Evolutionary conservation across 805 yeast species (phyloP), one percentile per base, ranked within the genome.

Genomic region (Candida arabinofermentans): DNA sequence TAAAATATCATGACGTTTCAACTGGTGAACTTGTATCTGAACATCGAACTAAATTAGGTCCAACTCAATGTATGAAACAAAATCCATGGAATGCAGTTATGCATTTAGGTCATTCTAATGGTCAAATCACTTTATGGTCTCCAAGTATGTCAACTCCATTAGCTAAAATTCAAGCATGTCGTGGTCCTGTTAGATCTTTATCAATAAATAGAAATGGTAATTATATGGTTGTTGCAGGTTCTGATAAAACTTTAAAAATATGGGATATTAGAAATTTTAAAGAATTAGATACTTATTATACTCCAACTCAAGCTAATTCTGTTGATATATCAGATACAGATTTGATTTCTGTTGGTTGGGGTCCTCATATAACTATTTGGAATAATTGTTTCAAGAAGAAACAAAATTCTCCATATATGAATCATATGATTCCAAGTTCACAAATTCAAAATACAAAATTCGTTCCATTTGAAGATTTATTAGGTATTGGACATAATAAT

Each of bases 51-150:
- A 88, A 85, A 61, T 64, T 86, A 48, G 99, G 99, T 1, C 95
- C 98, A 16, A 85, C 96, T 0, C 81, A 82, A 36, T 75, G 91
- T 6, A 79, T 91, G 89, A 70, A 83, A 39, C 96, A 86, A 54
- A 93, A 91, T 59, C 96, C 96, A 3, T 88, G 95, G 85, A 93
- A 93, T 60, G 99, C 97, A 0, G 86, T 91, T 13, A 79, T 90
- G 69, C 95, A 93, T 61, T 71, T 89, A 43, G 99, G 99, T 26
- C 97, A 90, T 59, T 76, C 85, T 8, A 91, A 87, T 57, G 99
- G 99, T 45, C 82, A 88, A 7, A 96, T 93, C 0, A 75, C 97
- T 0, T 66, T 93, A 35, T 93, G 98, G 98, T 76, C 96, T 0
- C 99, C 99, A 6, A 77, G 81, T 37, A 81, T 86, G 82, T 71